Percentiles rank a stretch among this genome's conserved stretches.
These are phyloP conservation scores for Zelopaecilomyces penicillatus DNA, from an alignment of 2,329 filamentous ascomycete species.

Conservation along the genomic window DNA sequence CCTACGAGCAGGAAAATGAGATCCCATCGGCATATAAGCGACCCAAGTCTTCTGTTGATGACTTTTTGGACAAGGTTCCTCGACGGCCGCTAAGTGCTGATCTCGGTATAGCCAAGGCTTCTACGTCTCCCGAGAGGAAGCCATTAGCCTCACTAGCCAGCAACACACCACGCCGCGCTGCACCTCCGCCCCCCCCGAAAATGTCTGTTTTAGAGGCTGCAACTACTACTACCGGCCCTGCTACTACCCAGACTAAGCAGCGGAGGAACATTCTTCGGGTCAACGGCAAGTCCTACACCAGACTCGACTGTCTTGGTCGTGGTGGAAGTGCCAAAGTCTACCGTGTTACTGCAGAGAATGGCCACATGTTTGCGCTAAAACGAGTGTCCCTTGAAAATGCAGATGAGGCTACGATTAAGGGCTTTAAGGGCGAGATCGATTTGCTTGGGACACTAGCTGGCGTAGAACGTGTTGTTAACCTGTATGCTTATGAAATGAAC, in stretches of 20 bases:
- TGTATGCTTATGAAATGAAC: conserved; percentile 92
- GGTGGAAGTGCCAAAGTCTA: conserved; percentile 94
- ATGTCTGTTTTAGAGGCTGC: conserved; percentile 95
- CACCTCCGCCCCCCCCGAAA: conserved; percentile 79
- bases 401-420: conserved; percentile 72
- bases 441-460: conserved; percentile 72
- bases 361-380: conserved; percentile 90
- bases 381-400: conserved; percentile 84
- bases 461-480: conserved; percentile 80
- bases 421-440: conserved; percentile 94
- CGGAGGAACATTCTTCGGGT: conserved; percentile 78
- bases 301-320: conserved; percentile 82
- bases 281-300: conserved; percentile 84
- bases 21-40: conserved; percentile 60
- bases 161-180: conserved; percentile 69
- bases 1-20: conserved; percentile 79
- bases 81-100: conserved; percentile 42
- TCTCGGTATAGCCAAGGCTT: conserved; percentile 23
- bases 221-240: conserved; percentile 72
- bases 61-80: conserved; percentile 47
- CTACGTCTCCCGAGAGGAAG: conserved; percentile 47
- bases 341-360: conserved; percentile 93
- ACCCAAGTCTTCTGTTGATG: conserved; percentile 46
- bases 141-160: conserved; percentile 45
- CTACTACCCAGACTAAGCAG: conserved; percentile 62